Base-by-base conservation (phyloP, 2,329 filamentous ascomycete genomes). In the Pyrenophora tritici-repentis region DNA sequence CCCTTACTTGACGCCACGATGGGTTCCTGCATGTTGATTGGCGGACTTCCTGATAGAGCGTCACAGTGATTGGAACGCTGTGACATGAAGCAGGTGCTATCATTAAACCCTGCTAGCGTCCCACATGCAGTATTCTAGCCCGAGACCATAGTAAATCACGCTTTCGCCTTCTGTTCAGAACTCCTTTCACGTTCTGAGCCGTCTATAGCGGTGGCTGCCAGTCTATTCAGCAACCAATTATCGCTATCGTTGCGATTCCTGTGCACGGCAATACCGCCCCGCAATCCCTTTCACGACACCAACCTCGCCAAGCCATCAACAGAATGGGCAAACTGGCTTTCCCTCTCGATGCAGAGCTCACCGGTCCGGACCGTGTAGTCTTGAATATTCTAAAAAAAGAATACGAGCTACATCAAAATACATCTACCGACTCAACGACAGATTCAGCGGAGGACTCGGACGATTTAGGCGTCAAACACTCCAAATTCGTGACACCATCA, bases 261-360 rank as follows among this genome's bases (percentile, higher is more conserved):
- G 32, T n/a, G 16, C 26, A 34, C 24, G 24, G 33, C 24, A 29
- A 10, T 12, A 12, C 26, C 10, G 26, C 26, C 10, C 26, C 26
- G 10, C 26, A 29, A 29, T 13, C 26, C 26, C 26, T 29, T 29
- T 16, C 33, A 3, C 22, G 33, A 17, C 41, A 29, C 24, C 41
- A n/a, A 47, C 34, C 41, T 22, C 47, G 46, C 29, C 35, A 41
- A n/a, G 43, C 46, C 36, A 14, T 29, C 42, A 36, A 12, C 31
- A 32, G 6, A 12, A 72, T 70, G 67, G 67, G 66, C 52, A 65
- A 64, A 38, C 55, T 72, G 4, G 60, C 65, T 34, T 70, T 68
- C 38, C 60, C 63, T 43, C 61, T 60, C 10, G 66, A 69, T 57
- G 63, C 63, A 35, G 63, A 70, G 42, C 65, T 72, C 10, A 71